These are phyloP conservation scores for Calocybe cyanea DNA, from an alignment of 768 basidiomycete species.

Conservation along the genomic window DNA sequence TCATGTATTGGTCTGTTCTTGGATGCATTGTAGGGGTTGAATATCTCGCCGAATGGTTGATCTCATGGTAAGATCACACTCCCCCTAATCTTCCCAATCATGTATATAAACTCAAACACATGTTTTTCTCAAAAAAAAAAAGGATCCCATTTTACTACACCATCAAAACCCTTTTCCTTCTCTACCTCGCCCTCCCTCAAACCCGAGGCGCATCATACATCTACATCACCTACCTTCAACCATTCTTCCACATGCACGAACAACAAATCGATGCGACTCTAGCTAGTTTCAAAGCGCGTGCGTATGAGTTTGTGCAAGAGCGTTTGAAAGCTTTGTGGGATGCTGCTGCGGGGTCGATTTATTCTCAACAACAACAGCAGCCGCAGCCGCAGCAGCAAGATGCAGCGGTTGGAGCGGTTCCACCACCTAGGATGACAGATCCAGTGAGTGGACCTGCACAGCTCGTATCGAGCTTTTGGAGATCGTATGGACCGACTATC, in stretches of 20 bases:
- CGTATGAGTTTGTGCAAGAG: constrained; percentile 64
- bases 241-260: constrained; percentile 82
- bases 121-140: neutral
- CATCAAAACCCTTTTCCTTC: constrained; percentile 77
- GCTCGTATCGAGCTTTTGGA: constrained; percentile 66
- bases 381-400: constrained; percentile 29
- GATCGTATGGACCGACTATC: constrained; percentile 71
- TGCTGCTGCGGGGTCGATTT: constrained; percentile 32
- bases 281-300: constrained; percentile 53
- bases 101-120: neutral
- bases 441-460: constrained; percentile 63
- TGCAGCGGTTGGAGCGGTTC: constrained; percentile 31
- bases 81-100: constrained; percentile 1
- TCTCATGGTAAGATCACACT: constrained; percentile 66
- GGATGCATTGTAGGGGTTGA: constrained; percentile 81
- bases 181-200: constrained; percentile 89
- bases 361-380: constrained; percentile 15
- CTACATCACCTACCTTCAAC: constrained; percentile 75
- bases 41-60: constrained; percentile 80
- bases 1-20: constrained; percentile 96
- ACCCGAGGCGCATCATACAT: constrained; percentile 85
- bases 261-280: constrained; percentile 79
- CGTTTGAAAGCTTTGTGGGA: constrained; percentile 65
- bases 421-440: constrained; percentile 46
- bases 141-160: constrained; percentile 91